Base-by-base conservation (phyloP, 1,284 basidiomycete species). In the Puccinia polysora region DNA sequence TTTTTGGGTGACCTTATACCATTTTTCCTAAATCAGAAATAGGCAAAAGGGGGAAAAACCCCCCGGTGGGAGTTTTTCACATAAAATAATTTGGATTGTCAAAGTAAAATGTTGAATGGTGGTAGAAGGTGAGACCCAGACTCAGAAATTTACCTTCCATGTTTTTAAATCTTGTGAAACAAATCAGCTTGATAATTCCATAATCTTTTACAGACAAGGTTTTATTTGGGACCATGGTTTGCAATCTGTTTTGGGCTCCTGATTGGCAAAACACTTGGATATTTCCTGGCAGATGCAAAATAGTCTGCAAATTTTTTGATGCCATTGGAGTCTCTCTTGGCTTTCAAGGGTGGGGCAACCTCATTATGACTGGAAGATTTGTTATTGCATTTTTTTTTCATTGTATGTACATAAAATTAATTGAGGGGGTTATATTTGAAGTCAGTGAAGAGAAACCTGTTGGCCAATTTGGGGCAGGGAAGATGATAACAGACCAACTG, bases 121-220 rank as follows among this genome's bases (percentile, higher is more conserved):
- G n/a, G n/a, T n/a, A n/a, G 25, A 10, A 53, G 8, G 23, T 10
- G 50, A 25, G 20, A 8, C 8, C 25, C 10, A 53, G 25, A 15
- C n/a, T n/a, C n/a, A 25, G 23, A 58, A 47, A 20, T 32, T 15
- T 14, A 71, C 68, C 68, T 71, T 63, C 68, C 68, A 30, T 59
- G 56, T 71, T 71, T 59, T 5, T 59, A 58, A 25, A 71, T 71
- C 34, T 71, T 59, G 45, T 71, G 68, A 50, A 40, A 63, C 40
- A 38, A 25, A 63, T 71, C 68, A 45, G 68, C 58, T 28, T 59
- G 59, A 40, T 62, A 38, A 30, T 49, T 52, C 25, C 68, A 4
- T 2, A 45, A 12, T 30, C 68, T 36, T 62, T 62, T 50, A 23
- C 49, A 45, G 18, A 50, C 47, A 30, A n/a, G 28, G 12, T 67